Evolutionary conservation across 208 protist genomes (phyloP).

Genomic region (Crithidia acanthocephali): DNA sequence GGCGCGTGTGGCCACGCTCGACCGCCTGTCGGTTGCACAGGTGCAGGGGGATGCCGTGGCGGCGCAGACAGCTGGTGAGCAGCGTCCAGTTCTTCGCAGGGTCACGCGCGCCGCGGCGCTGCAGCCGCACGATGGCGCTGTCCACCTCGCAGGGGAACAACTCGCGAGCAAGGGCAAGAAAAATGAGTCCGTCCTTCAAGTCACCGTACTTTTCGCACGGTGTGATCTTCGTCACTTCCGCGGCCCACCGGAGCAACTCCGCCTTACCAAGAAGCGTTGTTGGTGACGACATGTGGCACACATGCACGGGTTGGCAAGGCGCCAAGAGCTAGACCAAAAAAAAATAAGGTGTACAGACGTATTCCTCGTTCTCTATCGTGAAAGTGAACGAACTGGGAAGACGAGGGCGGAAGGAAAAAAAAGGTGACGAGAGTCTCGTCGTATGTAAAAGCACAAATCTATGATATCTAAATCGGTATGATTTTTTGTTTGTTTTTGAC

Average conservation of each 20-base stretch:
- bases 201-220: slow-evolving; percentile 65
- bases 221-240: slow-evolving; percentile 31
- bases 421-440: too few species aligned
- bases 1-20: slow-evolving; percentile 42
- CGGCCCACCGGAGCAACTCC: slow-evolving; percentile 66
- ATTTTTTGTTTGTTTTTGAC: too few species aligned
- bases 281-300: too few species aligned
- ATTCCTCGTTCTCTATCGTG: too few species aligned
- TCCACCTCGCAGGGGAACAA: slow-evolving; percentile 39
- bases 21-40: slow-evolving; percentile 51
- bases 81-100: slow-evolving; percentile 56
- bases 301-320: too few species aligned
- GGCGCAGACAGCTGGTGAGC: slow-evolving; percentile 39
- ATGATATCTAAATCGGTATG: too few species aligned
- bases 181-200: slow-evolving; percentile 65
- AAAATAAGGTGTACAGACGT: too few species aligned
- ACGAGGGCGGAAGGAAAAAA: too few species aligned
- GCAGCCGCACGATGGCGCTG: slow-evolving; percentile 28
- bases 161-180: slow-evolving; percentile 40
- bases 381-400: too few species aligned
- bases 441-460: too few species aligned
- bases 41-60: slow-evolving; percentile 45
- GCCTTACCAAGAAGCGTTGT: slow-evolving; percentile 40
- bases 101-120: slow-evolving; percentile 44
- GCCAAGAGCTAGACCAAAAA: too few species aligned